Evolutionary conservation across 1,284 basidiomycete genomes (phyloP).

Genomic region (Heterobasidion parviporum): DNA sequence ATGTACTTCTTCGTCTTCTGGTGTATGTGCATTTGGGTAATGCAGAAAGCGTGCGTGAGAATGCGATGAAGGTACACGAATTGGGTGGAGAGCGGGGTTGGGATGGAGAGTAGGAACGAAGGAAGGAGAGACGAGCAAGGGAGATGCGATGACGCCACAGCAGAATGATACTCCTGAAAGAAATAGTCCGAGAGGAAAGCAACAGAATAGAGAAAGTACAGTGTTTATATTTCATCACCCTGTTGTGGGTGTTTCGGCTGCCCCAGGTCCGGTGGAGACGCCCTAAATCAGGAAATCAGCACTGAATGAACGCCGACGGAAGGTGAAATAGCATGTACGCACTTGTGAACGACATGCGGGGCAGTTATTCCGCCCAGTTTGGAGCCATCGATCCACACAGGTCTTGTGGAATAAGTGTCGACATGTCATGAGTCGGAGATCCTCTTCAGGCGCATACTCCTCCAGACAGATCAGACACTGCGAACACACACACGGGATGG

Average conservation of each 20-base stretch:
- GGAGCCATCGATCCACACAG: slow-evolving; percentile 86
- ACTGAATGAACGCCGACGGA: too few species aligned
- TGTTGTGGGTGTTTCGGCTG: not conserved
- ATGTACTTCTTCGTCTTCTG: too few species aligned
- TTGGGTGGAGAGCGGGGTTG: not conserved
- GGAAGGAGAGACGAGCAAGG: too few species aligned
- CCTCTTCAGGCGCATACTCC: slow-evolving; percentile 69
- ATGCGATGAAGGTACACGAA: not conserved
- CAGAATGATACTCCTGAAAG: too few species aligned
- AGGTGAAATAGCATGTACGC: slow-evolving; percentile 11
- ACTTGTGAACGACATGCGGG: slow-evolving; percentile 79
- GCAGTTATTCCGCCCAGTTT: slow-evolving; percentile 81
- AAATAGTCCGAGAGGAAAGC: not conserved
- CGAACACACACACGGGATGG: slow-evolving; percentile 3
- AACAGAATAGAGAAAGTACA: not conserved
- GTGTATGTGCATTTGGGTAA: not conserved
- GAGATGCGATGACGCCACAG: too few species aligned
- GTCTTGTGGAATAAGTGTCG: slow-evolving; percentile 79
- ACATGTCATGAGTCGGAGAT: slow-evolving; percentile 73
- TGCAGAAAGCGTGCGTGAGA: not conserved
- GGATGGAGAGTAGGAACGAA: not conserved
- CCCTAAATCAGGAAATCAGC: not conserved
- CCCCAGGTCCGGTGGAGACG: not conserved
- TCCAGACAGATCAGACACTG: slow-evolving; percentile 79
- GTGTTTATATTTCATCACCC: not conserved